These are phyloP conservation scores for Aotearoamyces nothofagi DNA, from an alignment of 2,329 filamentous ascomycete genomes.

Conservation along the genomic window DNA sequence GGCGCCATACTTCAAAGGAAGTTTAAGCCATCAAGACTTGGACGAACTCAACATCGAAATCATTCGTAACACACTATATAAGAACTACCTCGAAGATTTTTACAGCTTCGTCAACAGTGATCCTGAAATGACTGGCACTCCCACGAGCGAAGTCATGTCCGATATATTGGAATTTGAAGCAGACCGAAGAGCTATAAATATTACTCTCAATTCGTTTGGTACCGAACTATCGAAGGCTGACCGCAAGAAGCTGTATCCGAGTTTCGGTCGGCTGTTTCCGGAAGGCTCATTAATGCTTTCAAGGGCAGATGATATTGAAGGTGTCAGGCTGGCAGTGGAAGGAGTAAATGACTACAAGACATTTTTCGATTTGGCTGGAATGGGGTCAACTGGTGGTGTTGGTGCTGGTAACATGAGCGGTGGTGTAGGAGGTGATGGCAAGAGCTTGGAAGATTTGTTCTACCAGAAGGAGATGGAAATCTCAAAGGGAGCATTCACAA, in stretches of 20 bases:
- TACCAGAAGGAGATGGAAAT: constrained; percentile 99
- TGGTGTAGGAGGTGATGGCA: constrained; percentile 64
- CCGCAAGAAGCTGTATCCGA: constrained; percentile 90
- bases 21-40: constrained; percentile 86
- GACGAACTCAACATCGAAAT: constrained; percentile 99
- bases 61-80: constrained; percentile 94
- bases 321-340: constrained; percentile 84
- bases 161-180: constrained; percentile 96
- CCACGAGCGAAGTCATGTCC: constrained; percentile 87
- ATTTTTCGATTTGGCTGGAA: constrained; percentile 85
- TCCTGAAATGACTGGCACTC: constrained; percentile 72
- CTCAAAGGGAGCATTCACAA: constrained; percentile 85
- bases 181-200: constrained; percentile 93
- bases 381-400: constrained; percentile 57
- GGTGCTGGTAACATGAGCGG: constrained; percentile 73
- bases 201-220: constrained; percentile 96
- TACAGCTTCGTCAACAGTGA: constrained; percentile 86
- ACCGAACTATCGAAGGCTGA: constrained; percentile 90
- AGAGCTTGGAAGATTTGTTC: constrained; percentile 92
- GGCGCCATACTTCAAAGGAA: constrained; percentile 94
- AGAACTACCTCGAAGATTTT: constrained; percentile 98
- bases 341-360: constrained; percentile 86
- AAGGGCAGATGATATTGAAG: constrained; percentile 86
- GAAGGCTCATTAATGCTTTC: constrained; percentile 93
- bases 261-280: constrained; percentile 79